Evolutionary conservation across 2,329 filamentous ascomycete genomes (phyloP).

Genomic region (Huntiella savannae): DNA sequence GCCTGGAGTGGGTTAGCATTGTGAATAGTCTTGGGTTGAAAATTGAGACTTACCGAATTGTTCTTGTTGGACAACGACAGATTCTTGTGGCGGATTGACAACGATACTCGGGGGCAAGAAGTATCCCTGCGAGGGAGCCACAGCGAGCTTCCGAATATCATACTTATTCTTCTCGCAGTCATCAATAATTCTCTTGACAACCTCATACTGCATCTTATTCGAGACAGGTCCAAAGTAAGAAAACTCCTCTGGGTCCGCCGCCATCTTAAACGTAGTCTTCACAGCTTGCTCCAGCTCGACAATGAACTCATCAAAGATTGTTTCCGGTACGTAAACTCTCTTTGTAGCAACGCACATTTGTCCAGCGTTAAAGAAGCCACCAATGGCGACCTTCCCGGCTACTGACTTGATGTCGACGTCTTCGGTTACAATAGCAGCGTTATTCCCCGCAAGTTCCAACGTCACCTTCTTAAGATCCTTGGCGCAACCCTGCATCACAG

Average conservation of each 20-base stretch:
- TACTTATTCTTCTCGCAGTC: slow-evolving; percentile 37
- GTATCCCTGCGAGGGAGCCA: slow-evolving; percentile 27
- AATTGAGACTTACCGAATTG: slow-evolving; percentile 20
- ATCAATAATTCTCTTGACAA: slow-evolving; percentile 25
- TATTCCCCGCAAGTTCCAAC: slow-evolving; percentile 43
- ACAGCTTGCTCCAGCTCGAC: slow-evolving; percentile 18
- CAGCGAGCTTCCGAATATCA: slow-evolving; percentile 28
- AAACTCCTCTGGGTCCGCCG: slow-evolving; percentile 23
- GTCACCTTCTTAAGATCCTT: slow-evolving; percentile 41
- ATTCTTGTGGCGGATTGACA: slow-evolving; percentile 37
- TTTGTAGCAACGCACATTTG: slow-evolving; percentile 26
- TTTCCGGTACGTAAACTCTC: slow-evolving; percentile 41
- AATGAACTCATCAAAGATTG: slow-evolving; percentile 36
- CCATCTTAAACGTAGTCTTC: slow-evolving; percentile 7
- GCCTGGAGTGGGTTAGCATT: slow-evolving; percentile 17
- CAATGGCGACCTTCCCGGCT: slow-evolving; percentile 23
- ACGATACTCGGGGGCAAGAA: slow-evolving; percentile 40
- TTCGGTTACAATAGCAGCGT: slow-evolving; percentile 37
- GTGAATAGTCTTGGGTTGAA: not conserved
- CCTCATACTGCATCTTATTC: slow-evolving; percentile 46
- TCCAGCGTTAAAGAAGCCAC: slow-evolving; percentile 37
- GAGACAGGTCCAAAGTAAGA: slow-evolving; percentile 38
- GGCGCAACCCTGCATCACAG: slow-evolving; percentile 35
- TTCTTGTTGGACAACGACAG: slow-evolving; percentile 36
- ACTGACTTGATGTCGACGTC: slow-evolving; percentile 32